Percentiles rank a stretch among this genome's conserved stretches.
Evolutionary conservation across 2,329 filamentous ascomycete species (phyloP).

Genomic region (Blumeriella jaapii): DNA sequence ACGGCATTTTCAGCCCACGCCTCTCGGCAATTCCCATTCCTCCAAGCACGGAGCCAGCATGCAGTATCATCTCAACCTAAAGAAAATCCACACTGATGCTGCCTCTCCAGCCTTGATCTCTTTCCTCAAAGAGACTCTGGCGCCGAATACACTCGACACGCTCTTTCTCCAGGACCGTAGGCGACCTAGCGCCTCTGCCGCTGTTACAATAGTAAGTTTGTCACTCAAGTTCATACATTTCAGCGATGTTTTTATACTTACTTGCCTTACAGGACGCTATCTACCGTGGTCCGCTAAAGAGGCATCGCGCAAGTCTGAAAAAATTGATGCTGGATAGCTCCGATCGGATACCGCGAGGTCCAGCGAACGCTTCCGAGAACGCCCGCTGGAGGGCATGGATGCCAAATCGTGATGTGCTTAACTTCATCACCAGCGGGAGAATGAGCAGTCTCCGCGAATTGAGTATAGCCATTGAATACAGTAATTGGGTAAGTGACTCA

Average conservation of each 20-base stretch:
- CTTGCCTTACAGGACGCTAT: slow-evolving; percentile 50
- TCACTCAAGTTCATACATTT: too few species aligned
- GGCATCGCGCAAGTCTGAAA: slow-evolving; percentile 59
- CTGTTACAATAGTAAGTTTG: slow-evolving; percentile 41
- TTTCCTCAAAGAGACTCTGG: slow-evolving; percentile 67
- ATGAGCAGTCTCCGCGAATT: slow-evolving; percentile 64
- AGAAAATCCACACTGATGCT: slow-evolving; percentile 63
- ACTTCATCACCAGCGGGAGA: slow-evolving; percentile 64
- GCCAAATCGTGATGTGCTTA: slow-evolving; percentile 54
- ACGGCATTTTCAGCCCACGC: slow-evolving; percentile 42
- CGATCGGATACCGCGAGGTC: slow-evolving; percentile 35
- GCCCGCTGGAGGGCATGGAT: slow-evolving; percentile 59
- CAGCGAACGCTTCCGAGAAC: slow-evolving; percentile 28
- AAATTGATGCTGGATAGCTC: slow-evolving; percentile 67
- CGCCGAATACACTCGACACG: slow-evolving; percentile 68
- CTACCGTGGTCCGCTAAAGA: slow-evolving; percentile 55
- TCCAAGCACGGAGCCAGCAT: slow-evolving; percentile 26
- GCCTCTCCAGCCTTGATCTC: slow-evolving; percentile 57
- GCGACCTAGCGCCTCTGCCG: slow-evolving; percentile 35
- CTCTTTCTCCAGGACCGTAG: slow-evolving; percentile 62
- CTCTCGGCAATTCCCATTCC: slow-evolving; percentile 16
- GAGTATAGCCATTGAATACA: slow-evolving; percentile 60
- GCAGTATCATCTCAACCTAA: slow-evolving; percentile 55
- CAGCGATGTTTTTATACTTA: too few species aligned
- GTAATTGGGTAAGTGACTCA: slow-evolving; percentile 58